phyloP scores from a whole-genome alignment of 192 early-diverging fungal species.

The Fimicolochytrium jonesii region DNA sequence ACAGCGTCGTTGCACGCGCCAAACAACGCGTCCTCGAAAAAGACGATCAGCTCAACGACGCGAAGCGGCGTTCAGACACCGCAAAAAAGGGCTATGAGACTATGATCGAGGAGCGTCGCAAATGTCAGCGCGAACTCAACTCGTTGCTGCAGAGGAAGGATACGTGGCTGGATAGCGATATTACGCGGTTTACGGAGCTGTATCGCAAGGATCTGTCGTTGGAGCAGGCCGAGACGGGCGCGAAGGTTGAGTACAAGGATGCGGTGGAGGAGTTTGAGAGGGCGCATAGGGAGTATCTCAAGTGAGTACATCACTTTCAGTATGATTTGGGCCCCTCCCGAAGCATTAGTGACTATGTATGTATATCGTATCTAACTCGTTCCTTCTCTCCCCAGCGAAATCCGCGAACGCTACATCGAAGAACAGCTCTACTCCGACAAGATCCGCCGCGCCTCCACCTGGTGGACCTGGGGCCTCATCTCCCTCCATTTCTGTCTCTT shows the following conservation, averaged over 20 bases:
- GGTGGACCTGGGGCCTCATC: constrained; percentile 50
- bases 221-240: constrained; percentile 32
- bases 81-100: constrained; percentile 41
- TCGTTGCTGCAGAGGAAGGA: constrained; percentile 41
- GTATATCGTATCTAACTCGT: constrained; percentile 2
- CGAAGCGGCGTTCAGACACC: constrained; percentile 16
- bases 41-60: constrained; percentile 27
- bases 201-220: constrained; percentile 38
- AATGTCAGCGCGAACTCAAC: constrained; percentile 42
- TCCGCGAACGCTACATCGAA: constrained; percentile 52
- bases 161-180: constrained; percentile 38
- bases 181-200: constrained; percentile 39
- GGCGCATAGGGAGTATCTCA: constrained; percentile 39
- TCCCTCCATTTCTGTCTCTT: constrained; percentile 42
- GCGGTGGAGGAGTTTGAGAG: constrained; percentile 36
- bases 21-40: constrained; percentile 30
- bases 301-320: constrained; percentile 19
- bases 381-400: constrained; percentile 28
- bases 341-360: no score
- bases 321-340: no score
- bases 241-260: constrained; percentile 33
- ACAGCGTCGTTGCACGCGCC: constrained; percentile 31
- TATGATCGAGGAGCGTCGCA: constrained; percentile 41
- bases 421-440: constrained; percentile 54
- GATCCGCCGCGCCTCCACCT: constrained; percentile 38